These are phyloP conservation scores for Calonectria multiphialidica DNA, from an alignment of 2,329 filamentous ascomycete species.

Conservation along the genomic window DNA sequence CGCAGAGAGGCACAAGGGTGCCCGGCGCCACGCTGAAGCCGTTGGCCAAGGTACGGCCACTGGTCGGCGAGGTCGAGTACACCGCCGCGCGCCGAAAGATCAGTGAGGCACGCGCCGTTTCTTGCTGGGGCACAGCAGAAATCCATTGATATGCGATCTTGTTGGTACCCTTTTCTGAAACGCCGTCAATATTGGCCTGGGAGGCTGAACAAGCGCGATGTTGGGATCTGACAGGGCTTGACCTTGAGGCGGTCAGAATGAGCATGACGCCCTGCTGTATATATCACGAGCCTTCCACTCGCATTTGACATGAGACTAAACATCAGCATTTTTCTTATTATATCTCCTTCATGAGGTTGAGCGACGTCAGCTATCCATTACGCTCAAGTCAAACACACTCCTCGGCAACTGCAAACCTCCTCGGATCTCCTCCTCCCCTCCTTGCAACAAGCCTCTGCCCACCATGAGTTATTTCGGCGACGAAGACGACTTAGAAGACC, in stretches of 20 bases:
- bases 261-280: background rate
- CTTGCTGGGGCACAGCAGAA: background rate
- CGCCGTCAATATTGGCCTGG: background rate
- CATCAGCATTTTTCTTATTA: background rate
- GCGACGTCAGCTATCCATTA: background rate
- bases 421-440: too few relatives aligned
- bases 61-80: background rate
- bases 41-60: background rate
- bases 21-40: background rate
- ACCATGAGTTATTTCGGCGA: background rate
- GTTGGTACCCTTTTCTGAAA: slow-evolving; percentile 1
- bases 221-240: background rate
- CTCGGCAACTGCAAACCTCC: background rate
- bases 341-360: background rate
- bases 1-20: background rate
- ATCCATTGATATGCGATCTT: background rate
- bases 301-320: background rate
- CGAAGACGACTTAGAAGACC: background rate
- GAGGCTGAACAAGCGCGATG: background rate
- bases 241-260: background rate
- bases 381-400: too few relatives aligned
- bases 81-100: background rate
- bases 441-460: background rate
- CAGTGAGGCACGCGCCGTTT: background rate
- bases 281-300: background rate